Conservation (phyloP, 768 basidiomycete genomes). For the Russula sp. region DNA sequence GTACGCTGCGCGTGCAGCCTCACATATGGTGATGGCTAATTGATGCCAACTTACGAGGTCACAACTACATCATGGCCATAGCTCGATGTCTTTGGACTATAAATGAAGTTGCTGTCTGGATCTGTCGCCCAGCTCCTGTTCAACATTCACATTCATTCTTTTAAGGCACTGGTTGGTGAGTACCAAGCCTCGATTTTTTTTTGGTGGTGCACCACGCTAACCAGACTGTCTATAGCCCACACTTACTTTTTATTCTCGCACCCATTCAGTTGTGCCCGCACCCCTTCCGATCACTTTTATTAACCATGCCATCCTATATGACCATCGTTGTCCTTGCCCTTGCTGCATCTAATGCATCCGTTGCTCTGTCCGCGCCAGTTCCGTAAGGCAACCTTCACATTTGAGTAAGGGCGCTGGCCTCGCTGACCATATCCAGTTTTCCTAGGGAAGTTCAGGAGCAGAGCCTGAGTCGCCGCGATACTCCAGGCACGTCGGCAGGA, state of each 20-base stretch:
- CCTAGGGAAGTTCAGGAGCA: neutral
- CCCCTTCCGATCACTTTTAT: neutral
- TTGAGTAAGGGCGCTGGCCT: neutral
- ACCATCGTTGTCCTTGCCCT: constrained; percentile 8
- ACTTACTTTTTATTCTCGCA: neutral
- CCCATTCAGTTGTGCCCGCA: neutral
- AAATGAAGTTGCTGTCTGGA: neutral
- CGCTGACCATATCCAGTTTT: neutral
- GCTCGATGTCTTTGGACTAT: neutral
- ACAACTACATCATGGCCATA: neutral
- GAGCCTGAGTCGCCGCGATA: neutral
- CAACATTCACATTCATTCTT: neutral
- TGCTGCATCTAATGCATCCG: constrained; percentile 1
- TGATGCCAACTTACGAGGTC: neutral
- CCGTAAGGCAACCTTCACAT: neutral
- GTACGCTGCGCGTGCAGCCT: neutral
- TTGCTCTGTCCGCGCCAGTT: constrained; percentile 2
- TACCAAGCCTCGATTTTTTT: neutral
- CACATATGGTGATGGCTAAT: neutral
- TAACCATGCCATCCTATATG: constrained; percentile 4
- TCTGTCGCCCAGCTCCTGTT: constrained; percentile 1
- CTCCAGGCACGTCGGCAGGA: too few species aligned
- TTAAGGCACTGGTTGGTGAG: constrained; percentile 22
- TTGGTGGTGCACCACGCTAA: neutral
- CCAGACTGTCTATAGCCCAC: neutral